A percentile compares a stretch with the other conserved stretches of the same genome.
Conservation (phyloP, 2,329 filamentous ascomycete genomes). For the Colletotrichum plurivorum region DNA sequence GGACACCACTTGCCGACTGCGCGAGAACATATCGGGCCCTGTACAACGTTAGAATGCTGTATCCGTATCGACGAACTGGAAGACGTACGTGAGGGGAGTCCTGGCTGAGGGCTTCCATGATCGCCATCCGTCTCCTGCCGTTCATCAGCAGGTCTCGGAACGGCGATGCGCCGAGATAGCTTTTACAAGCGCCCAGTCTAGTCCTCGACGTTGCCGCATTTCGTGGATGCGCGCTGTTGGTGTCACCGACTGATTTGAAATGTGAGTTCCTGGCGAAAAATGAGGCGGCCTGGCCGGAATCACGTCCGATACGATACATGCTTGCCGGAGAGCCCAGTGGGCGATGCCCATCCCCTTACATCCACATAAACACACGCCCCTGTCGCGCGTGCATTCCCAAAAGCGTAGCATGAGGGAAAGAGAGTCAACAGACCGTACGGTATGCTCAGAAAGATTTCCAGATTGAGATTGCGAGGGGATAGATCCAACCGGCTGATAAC, state of each 20-base stretch:
- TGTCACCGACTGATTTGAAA: constrained; percentile 19
- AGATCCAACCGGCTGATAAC: constrained; percentile 4
- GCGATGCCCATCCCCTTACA: constrained; percentile 2
- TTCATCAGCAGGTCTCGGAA: neutral
- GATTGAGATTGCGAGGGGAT: constrained; percentile 6
- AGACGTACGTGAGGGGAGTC: neutral
- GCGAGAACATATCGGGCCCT: neutral
- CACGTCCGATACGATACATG: neutral
- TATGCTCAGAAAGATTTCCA: constrained; percentile 1
- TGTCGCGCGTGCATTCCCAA: neutral
- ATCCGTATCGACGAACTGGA: neutral
- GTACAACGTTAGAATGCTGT: neutral
- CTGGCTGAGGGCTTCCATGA: neutral
- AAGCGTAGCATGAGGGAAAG: neutral
- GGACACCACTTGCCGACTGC: constrained; percentile 13
- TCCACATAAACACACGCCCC: neutral
- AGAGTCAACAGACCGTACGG: neutral
- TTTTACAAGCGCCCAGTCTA: neutral
- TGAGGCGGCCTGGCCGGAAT: constrained; percentile 1
- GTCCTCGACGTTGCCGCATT: neutral
- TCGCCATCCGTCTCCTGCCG: neutral
- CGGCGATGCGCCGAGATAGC: neutral
- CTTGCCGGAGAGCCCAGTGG: neutral
- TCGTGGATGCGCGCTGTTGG: neutral
- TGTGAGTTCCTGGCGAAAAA: constrained; percentile 5